Evolutionary conservation across 768 basidiomycete genomes (phyloP).

Genomic region (Leccinum incarnatum): DNA sequence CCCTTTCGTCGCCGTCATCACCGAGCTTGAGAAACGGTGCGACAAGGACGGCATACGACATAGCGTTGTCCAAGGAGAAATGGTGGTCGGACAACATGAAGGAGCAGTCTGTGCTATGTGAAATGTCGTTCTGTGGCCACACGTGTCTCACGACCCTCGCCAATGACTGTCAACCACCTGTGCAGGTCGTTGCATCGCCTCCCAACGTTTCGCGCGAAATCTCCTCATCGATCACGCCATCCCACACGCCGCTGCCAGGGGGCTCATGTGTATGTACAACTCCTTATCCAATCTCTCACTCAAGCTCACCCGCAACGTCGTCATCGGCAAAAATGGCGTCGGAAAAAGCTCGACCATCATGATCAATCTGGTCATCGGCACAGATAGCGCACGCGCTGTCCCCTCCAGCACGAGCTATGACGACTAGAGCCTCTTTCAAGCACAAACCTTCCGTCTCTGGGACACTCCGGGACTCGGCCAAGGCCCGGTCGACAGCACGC

Average conservation of each 20-base stretch:
- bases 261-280: background rate
- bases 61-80: conserved; percentile 22
- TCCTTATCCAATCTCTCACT: background rate
- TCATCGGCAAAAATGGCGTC: conserved; percentile 39
- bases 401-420: conserved; percentile 21
- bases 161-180: conserved; percentile 19
- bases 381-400: conserved; percentile 18
- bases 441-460: conserved; percentile 26
- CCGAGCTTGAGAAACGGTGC: conserved; percentile 25
- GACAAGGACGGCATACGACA: background rate
- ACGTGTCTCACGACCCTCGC: conserved; percentile 26
- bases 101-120: background rate
- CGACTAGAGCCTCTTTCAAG: conserved; percentile 20
- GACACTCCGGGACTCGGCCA: conserved; percentile 24
- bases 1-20: conserved; percentile 26
- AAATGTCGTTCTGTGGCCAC: conserved; percentile 18
- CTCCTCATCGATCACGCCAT: conserved; percentile 23
- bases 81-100: conserved; percentile 21
- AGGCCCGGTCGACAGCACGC: conserved; percentile 8
- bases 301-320: conserved; percentile 29
- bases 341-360: conserved; percentile 23
- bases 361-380: conserved; percentile 18
- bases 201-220: conserved; percentile 19
- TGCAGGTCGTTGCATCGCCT: conserved; percentile 16
- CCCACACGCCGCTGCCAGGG: conserved; percentile 2